Evolutionary conservation across 2,329 filamentous ascomycete genomes (phyloP).

Genomic region (Neopestalotiopsis clavispora): DNA sequence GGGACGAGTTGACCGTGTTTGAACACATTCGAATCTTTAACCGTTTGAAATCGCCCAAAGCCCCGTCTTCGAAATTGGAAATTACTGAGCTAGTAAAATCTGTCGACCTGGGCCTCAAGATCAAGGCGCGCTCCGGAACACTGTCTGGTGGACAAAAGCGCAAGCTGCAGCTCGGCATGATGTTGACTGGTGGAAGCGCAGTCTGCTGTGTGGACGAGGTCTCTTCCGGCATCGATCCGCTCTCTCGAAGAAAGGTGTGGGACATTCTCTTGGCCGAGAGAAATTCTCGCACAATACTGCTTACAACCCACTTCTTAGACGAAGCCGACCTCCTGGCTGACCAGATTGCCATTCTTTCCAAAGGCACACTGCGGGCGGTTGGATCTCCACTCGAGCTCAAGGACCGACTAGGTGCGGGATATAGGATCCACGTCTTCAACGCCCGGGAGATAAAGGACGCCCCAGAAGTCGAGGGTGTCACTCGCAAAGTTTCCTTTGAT

Average conservation of each 20-base stretch:
- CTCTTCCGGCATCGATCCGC: constrained; percentile 83
- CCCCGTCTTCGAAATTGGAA: constrained; percentile 59
- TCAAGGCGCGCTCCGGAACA: constrained; percentile 73
- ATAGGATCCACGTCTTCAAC: constrained; percentile 77
- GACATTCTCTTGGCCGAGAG: constrained; percentile 88
- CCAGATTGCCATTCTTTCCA: constrained; percentile 86
- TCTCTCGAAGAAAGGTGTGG: constrained; percentile 90
- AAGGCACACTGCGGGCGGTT: constrained; percentile 79
- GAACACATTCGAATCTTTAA: constrained; percentile 89
- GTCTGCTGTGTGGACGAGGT: constrained; percentile 94
- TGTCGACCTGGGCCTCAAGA: constrained; percentile 78
- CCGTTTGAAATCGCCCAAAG: constrained; percentile 70
- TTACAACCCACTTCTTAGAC: constrained; percentile 93
- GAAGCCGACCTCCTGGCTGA: constrained; percentile 91
- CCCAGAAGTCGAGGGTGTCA: constrained; percentile 59
- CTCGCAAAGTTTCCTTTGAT: constrained; percentile 68
- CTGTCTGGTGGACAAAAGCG: constrained; percentile 91
- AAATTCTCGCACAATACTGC: constrained; percentile 78
- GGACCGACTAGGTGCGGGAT: constrained; percentile 80
- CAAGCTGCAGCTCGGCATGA: constrained; percentile 91
- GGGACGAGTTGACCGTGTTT: constrained; percentile 84
- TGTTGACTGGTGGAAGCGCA: constrained; percentile 87
- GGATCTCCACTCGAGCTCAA: constrained; percentile 89
- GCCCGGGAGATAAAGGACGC: constrained; percentile 52
- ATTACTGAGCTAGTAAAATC: constrained; percentile 68